These are phyloP conservation scores for Vaccinium darrowii DNA, from an alignment of 148 eudicot genomes.

Conservation along the genomic window DNA sequence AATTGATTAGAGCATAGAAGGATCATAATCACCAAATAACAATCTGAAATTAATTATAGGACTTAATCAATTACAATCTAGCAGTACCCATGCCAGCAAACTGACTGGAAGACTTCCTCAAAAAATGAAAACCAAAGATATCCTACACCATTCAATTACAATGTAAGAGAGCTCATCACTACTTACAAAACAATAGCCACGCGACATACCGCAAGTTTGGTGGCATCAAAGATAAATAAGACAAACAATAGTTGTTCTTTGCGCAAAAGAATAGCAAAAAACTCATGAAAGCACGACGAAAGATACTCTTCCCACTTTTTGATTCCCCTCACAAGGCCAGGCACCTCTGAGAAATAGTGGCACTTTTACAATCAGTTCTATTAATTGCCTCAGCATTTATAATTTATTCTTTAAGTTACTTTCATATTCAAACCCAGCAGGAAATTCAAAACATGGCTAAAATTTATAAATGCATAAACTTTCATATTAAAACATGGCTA, in stretches of 20 bases:
- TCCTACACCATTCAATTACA: neutral
- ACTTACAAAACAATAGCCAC: neutral
- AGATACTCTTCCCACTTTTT: neutral
- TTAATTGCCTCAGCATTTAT: neutral
- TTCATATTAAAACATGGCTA: too few species aligned
- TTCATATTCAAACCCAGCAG: neutral
- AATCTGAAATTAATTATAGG: neutral
- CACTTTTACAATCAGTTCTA: neutral
- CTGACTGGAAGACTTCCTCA: neutral
- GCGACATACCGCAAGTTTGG: neutral
- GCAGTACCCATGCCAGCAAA: neutral
- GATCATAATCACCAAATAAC: neutral
- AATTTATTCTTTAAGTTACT: neutral
- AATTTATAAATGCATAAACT: too few species aligned
- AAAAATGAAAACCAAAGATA: neutral
- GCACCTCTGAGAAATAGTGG: neutral
- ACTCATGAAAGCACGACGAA: neutral
- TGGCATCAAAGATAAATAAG: neutral
- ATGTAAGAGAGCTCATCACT: neutral
- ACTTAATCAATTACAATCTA: neutral
- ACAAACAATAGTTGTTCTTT: neutral
- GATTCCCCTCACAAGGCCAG: neutral
- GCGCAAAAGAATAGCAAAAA: neutral
- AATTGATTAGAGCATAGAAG: conserved; percentile 1
- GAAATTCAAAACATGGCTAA: neutral